These are phyloP conservation scores for Orobanche coerulescens DNA, from an alignment of 257 asterid genomes.

Conservation along the genomic window DNA sequence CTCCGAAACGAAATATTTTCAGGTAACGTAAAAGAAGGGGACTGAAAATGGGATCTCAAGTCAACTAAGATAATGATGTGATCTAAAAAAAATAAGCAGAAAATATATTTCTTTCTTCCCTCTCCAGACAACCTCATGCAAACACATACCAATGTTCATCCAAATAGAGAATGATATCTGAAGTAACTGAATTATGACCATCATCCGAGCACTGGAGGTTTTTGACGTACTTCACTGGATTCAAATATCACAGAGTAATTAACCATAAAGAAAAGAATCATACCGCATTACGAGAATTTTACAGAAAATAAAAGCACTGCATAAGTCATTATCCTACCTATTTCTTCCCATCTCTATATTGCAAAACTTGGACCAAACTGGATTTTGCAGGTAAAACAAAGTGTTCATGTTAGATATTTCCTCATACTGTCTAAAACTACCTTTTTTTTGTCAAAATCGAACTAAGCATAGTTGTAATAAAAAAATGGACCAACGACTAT, in stretches of 20 bases:
- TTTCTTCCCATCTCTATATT: conserved; percentile 7
- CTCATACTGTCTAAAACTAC: conserved; percentile 4
- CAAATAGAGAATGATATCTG: conserved; percentile 26
- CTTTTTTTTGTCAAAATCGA: not conserved
- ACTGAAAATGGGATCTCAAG: conserved; percentile 9
- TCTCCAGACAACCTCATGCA: not conserved
- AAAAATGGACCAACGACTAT: conserved; percentile 5
- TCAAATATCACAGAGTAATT: conserved; percentile 17
- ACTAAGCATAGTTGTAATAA: not conserved
- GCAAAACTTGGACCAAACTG: conserved; percentile 9
- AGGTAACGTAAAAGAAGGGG: too few relatives aligned
- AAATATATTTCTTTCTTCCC: not conserved
- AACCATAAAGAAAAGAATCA: conserved; percentile 15
- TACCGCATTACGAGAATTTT: conserved; percentile 10
- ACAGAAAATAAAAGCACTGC: not conserved
- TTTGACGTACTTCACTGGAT: conserved; percentile 24
- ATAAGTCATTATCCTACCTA: conserved; percentile 20
- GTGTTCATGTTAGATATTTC: conserved; percentile 18
- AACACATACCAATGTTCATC: conserved; percentile 28
- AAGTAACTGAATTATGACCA: conserved; percentile 21
- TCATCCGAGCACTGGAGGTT: conserved; percentile 23
- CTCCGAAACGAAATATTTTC: conserved; percentile 12
- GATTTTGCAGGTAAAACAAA: conserved; percentile 15
- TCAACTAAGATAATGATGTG: not conserved
- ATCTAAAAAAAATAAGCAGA: conserved; percentile 1